Evolutionary conservation across 306 rosid species (phyloP).

Genomic region (Cicer yamashitae): DNA sequence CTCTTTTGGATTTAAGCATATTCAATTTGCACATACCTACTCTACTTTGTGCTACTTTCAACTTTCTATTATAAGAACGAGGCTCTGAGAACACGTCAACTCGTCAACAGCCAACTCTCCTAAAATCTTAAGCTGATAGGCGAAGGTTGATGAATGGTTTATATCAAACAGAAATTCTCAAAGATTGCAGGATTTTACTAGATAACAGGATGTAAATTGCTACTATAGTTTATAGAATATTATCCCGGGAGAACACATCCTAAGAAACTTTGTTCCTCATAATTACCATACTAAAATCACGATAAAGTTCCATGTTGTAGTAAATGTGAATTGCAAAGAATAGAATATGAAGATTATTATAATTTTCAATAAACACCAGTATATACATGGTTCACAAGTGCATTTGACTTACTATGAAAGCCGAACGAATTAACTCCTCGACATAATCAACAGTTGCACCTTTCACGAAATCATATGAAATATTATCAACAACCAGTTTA

Average conservation of each 20-base stretch:
- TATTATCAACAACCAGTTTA: conserved; percentile 73
- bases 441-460: conserved; percentile 96
- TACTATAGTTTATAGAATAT: conserved; percentile 4
- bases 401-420: conserved; percentile 71
- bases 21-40: neutral
- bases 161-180: conserved; percentile 19
- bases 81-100: neutral
- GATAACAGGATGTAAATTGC: conserved; percentile 12
- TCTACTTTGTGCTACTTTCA: neutral
- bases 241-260: conserved; percentile 3
- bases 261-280: conserved; percentile 2
- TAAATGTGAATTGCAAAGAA: conserved; percentile 6
- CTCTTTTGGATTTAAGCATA: neutral
- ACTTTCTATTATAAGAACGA: neutral
- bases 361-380: conserved; percentile 16
- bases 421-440: conserved; percentile 95
- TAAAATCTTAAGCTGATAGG: neutral
- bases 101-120: neutral
- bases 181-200: conserved; percentile 25
- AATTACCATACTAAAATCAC: conserved; percentile 6
- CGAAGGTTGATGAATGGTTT: neutral
- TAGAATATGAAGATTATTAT: conserved; percentile 13
- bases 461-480: conserved; percentile 90
- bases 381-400: conserved; percentile 17
- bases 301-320: conserved; percentile 1